phyloP scores from a whole-genome alignment of 768 basidiomycete species.

The Phylloporus rhodoxanthus region DNA sequence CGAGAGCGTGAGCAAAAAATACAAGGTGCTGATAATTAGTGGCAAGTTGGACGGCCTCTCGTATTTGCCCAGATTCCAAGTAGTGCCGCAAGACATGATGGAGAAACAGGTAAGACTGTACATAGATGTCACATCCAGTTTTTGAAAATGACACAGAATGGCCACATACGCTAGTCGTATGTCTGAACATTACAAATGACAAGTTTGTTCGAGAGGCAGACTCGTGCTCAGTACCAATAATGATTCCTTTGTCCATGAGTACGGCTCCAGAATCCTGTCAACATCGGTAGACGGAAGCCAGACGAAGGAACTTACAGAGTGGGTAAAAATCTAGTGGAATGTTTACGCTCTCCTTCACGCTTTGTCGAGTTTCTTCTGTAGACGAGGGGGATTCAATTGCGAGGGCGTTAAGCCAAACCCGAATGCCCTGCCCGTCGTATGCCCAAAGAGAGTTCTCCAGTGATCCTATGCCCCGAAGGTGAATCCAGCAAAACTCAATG shows the following conservation, averaged over 20 bases:
- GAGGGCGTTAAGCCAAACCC: conserved; percentile 94
- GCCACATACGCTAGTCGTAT: conserved; percentile 75
- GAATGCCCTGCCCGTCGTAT: conserved; percentile 83
- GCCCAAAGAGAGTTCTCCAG: conserved; percentile 98
- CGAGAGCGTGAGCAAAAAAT: conserved; percentile 90
- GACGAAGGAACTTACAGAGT: conserved; percentile 55
- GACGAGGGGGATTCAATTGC: conserved; percentile 65
- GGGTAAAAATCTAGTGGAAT: conserved; percentile 94
- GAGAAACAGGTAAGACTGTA: conserved; percentile 89
- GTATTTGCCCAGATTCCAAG: conserved; percentile 53
- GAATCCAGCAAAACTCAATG: conserved; percentile 99
- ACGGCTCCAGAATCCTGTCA: conserved; percentile 54
- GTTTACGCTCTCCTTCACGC: conserved; percentile 88
- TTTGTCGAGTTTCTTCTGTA: conserved; percentile 34
- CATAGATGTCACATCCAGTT: neutral
- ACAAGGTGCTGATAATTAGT: conserved; percentile 82
- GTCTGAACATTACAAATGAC: conserved; percentile 87
- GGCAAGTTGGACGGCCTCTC: conserved; percentile 82
- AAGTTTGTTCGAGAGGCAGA: conserved; percentile 66
- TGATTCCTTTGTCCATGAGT: conserved; percentile 98
- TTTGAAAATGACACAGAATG: neutral
- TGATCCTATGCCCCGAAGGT: conserved; percentile 86
- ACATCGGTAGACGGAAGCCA: neutral
- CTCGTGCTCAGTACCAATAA: conserved; percentile 93
- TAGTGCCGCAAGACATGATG: conserved; percentile 87